Conservation (phyloP, 352 stramenopile genomes). For the Phytophthora sojae region DNA sequence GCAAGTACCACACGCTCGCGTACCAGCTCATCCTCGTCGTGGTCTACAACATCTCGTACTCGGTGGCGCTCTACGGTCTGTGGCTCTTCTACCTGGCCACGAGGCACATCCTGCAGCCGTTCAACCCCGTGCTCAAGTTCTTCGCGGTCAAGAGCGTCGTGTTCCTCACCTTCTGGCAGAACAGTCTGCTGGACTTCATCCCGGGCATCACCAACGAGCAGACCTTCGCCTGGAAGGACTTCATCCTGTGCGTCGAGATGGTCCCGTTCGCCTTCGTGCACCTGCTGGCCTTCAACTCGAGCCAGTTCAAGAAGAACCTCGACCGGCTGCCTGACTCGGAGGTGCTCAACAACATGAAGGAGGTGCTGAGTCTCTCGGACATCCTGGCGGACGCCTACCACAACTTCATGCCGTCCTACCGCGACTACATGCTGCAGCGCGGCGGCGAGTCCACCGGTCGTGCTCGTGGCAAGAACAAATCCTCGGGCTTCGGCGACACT, state of each 20-base stretch:
- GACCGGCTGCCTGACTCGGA: constrained; percentile 77
- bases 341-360: constrained; percentile 91
- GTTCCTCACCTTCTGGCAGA: constrained; percentile 95
- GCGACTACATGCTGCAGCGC: constrained; percentile 87
- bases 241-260: constrained; percentile 92
- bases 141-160: constrained; percentile 93
- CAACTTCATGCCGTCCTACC: constrained; percentile 90
- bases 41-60: constrained; percentile 94
- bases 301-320: constrained; percentile 85
- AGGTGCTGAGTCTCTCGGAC: constrained; percentile 83
- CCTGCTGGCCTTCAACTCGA: constrained; percentile 81
- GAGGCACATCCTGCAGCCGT: constrained; percentile 84
- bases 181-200: constrained; percentile 83
- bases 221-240: constrained; percentile 91
- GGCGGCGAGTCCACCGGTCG: constrained; percentile 53
- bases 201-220: constrained; percentile 88
- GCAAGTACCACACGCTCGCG: constrained; percentile 75
- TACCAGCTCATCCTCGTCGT: constrained; percentile 87
- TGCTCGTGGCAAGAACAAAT: constrained; percentile 43
- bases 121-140: constrained; percentile 93
- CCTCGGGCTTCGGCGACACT: constrained; percentile 55
- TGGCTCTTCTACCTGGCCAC: constrained; percentile 93
- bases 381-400: constrained; percentile 86
- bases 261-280: constrained; percentile 85
- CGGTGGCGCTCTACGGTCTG: constrained; percentile 89